Evolutionary conservation across 164 flowering plant species (phyloP).

Genomic region (Aristolochia californica): DNA sequence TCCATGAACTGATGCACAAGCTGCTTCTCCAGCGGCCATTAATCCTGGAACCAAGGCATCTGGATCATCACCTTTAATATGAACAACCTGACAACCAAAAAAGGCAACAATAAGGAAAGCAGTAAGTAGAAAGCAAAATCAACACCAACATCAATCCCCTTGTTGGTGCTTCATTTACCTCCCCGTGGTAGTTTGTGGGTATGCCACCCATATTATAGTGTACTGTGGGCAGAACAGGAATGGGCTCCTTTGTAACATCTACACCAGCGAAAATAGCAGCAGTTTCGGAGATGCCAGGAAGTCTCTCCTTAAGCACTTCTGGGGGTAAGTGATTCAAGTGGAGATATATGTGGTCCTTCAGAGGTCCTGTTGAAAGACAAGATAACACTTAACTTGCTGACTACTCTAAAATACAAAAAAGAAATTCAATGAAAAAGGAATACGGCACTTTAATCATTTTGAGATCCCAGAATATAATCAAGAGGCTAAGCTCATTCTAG

Average conservation of each 20-base stretch:
- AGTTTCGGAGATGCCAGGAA: constrained; percentile 99
- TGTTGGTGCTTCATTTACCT: constrained; percentile 35
- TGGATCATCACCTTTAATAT: constrained; percentile 70
- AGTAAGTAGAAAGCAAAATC: background rate
- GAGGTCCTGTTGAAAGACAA: constrained; percentile 17
- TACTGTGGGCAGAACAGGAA: constrained; percentile 96
- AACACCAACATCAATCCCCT: background rate
- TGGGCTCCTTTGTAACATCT: constrained; percentile 97
- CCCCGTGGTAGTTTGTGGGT: constrained; percentile 93
- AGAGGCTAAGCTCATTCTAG: too few relatives aligned
- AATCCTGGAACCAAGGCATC: constrained; percentile 90
- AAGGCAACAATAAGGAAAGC: background rate
- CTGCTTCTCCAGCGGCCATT: constrained; percentile 99
- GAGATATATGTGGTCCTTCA: constrained; percentile 60
- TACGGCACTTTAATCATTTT: too few relatives aligned
- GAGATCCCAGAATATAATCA: too few relatives aligned
- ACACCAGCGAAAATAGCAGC: constrained; percentile 99
- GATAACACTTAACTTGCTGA: too few relatives aligned
- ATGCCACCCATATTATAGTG: constrained; percentile 99
- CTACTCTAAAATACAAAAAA: constrained; percentile 46
- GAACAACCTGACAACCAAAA: constrained; percentile 46
- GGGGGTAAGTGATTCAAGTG: constrained; percentile 98
- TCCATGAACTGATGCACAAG: constrained; percentile 99
- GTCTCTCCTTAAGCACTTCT: constrained; percentile 98
- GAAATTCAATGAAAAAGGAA: constrained; percentile 5